Evolutionary conservation across 257 asterid genomes (phyloP).

Genomic region (Fraxinus americana): DNA sequence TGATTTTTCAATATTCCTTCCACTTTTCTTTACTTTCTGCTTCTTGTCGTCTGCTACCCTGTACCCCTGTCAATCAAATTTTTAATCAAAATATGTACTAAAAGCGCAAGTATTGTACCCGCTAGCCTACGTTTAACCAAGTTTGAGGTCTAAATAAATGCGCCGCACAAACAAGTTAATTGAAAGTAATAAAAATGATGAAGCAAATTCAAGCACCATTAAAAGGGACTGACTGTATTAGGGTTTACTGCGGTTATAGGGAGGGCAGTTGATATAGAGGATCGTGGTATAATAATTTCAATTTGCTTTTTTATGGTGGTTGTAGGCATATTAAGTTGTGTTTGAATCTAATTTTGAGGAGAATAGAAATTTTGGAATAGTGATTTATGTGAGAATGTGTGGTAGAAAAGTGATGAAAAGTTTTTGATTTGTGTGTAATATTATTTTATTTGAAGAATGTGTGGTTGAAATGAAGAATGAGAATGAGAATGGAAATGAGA

Average conservation of each 20-base stretch:
- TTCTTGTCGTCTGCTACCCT: neutral
- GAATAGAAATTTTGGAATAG: too few relatives aligned
- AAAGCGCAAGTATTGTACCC: too few relatives aligned
- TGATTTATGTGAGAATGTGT: too few relatives aligned
- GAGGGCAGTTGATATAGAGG: neutral
- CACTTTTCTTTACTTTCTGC: slow-evolving; percentile 7
- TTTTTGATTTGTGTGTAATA: too few relatives aligned
- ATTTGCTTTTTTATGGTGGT: neutral
- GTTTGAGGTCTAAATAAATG: too few relatives aligned
- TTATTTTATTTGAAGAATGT: too few relatives aligned
- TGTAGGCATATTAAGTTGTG: too few relatives aligned
- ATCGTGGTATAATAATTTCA: neutral
- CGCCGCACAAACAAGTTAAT: neutral
- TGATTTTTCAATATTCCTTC: neutral
- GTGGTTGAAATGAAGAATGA: too few relatives aligned
- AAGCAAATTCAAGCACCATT: neutral
- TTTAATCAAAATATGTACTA: neutral
- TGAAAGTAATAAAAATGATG: neutral
- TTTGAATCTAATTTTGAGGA: too few relatives aligned
- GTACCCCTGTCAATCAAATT: neutral
- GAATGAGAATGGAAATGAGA: too few relatives aligned
- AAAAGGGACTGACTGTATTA: neutral
- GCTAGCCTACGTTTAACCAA: too few relatives aligned
- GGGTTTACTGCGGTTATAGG: neutral
- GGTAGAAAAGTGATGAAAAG: too few relatives aligned